phyloP scores from a whole-genome alignment of 208 protist species.

The Trypanosoma caninum region DNA sequence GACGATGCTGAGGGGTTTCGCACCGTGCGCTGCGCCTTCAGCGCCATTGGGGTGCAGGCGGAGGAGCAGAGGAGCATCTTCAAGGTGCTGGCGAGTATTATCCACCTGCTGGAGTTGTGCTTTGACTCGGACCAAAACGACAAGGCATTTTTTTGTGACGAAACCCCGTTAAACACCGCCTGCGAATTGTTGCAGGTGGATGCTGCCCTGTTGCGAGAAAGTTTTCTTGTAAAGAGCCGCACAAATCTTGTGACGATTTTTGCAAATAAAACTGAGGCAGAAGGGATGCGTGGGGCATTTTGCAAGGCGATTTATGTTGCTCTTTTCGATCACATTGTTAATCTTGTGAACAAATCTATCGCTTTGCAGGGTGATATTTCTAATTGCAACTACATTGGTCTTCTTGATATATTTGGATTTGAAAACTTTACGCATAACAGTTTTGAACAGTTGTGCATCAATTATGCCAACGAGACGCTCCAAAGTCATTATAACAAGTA shows the following conservation, averaged over 20 bases:
- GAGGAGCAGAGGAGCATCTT: slow-evolving; percentile 76
- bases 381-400: slow-evolving; percentile 87
- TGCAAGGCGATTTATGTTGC: slow-evolving; percentile 88
- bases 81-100: slow-evolving; percentile 84
- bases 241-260: slow-evolving; percentile 78
- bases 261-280: slow-evolving; percentile 71
- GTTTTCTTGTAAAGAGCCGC: slow-evolving; percentile 77
- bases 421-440: slow-evolving; percentile 94
- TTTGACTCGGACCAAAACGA: slow-evolving; percentile 82
- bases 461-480: slow-evolving; percentile 97
- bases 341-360: slow-evolving; percentile 80
- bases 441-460: slow-evolving; percentile 98
- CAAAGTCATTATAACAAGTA: slow-evolving; percentile 98
- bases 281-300: slow-evolving; percentile 79
- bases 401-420: slow-evolving; percentile 97
- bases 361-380: slow-evolving; percentile 41
- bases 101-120: slow-evolving; percentile 91
- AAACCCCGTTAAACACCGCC: slow-evolving; percentile 38
- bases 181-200: slow-evolving; percentile 68
- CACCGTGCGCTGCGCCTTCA: slow-evolving; percentile 71
- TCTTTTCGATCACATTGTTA: slow-evolving; percentile 89
- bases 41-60: slow-evolving; percentile 49
- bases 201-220: slow-evolving; percentile 46
- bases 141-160: slow-evolving; percentile 55
- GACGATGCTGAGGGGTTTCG: slow-evolving; percentile 89